Evolutionary conservation across 176 grass and related monocot genomes (phyloP).

Genomic region (Saccharum spontaneum): DNA sequence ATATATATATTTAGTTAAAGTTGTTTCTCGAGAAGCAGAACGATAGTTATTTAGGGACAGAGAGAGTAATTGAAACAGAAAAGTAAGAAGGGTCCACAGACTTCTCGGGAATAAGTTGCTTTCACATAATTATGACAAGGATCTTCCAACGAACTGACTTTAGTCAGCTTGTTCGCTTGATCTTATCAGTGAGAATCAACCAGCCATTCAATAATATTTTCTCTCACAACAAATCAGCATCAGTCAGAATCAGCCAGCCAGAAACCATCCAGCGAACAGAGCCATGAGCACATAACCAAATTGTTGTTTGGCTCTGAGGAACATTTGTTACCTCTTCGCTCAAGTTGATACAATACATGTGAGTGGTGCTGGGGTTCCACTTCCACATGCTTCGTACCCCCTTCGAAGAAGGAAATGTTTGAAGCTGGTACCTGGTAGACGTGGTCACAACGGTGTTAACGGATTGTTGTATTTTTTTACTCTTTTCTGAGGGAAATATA

Average conservation of each 20-base stretch:
- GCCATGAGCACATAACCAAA: not conserved
- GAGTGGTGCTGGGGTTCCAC: not conserved
- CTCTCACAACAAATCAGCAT: too few species aligned
- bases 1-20: too few species aligned
- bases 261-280: too few species aligned
- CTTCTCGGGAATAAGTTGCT: conserved; percentile 25
- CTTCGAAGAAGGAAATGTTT: not conserved
- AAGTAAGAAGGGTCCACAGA: not conserved
- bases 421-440: not conserved
- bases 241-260: too few species aligned
- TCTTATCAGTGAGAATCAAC: too few species aligned
- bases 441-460: not conserved
- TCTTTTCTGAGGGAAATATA: not conserved
- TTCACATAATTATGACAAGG: conserved; percentile 9
- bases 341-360: not conserved
- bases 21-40: too few species aligned
- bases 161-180: too few species aligned
- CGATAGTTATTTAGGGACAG: too few species aligned
- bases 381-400: not conserved
- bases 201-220: too few species aligned
- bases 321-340: not conserved
- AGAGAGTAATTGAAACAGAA: conserved; percentile 15
- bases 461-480: not conserved
- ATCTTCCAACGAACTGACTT: conserved; percentile 20
- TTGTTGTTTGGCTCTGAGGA: not conserved